These are phyloP conservation scores for Fusarium sp. DNA, from an alignment of 2,329 filamentous ascomycete species.

Conservation along the genomic window DNA sequence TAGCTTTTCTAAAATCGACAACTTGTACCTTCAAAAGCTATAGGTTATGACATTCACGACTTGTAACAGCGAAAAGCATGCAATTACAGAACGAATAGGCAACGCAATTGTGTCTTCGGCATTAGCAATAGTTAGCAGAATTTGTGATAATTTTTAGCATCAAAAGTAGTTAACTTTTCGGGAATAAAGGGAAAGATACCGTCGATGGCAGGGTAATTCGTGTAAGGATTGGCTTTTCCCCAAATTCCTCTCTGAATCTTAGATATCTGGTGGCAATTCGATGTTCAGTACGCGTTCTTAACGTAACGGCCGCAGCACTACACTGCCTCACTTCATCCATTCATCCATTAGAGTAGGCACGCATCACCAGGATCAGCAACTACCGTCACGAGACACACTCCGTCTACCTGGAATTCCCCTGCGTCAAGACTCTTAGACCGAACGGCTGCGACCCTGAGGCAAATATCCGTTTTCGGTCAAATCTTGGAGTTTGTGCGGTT, in stretches of 20 bases:
- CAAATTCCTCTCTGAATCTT: no score
- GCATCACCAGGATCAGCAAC: background rate
- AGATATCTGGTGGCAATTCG: background rate
- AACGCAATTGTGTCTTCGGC: no score
- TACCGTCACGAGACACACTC: background rate
- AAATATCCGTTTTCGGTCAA: background rate
- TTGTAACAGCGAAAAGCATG: no score
- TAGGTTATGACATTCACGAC: no score
- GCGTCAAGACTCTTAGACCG: background rate
- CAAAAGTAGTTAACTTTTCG: no score
- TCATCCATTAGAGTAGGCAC: background rate
- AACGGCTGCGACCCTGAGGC: conserved; percentile 5
- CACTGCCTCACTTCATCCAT: background rate
- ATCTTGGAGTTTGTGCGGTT: background rate
- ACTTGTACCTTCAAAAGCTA: no score
- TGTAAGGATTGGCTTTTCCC: background rate
- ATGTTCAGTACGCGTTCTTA: background rate
- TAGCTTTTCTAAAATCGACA: no score
- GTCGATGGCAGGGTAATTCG: no score
- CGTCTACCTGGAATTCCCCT: conserved; percentile 27
- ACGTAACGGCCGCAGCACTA: background rate
- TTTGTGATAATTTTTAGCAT: no score
- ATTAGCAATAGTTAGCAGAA: no score
- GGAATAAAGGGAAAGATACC: no score
- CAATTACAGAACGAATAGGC: no score